Evolutionary conservation across 306 rosid species (phyloP).

Genomic region (Neltuma alba): DNA sequence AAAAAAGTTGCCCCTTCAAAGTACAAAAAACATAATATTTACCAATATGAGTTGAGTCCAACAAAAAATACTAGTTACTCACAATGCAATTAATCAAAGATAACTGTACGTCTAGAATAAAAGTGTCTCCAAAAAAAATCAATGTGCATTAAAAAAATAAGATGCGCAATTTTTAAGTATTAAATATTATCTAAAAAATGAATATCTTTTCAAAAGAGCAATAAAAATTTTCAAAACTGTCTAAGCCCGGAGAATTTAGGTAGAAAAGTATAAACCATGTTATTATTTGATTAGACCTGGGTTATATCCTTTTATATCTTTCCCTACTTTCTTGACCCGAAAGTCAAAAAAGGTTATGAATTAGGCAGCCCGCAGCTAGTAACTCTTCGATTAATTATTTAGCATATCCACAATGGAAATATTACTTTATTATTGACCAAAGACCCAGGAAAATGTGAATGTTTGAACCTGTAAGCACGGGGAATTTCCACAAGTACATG

Average conservation of each 20-base stretch:
- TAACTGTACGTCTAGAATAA: no score
- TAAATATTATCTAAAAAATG: background rate
- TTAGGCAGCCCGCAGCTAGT: constrained; percentile 11
- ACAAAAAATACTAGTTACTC: no score
- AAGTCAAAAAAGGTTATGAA: constrained; percentile 35
- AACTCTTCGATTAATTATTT: background rate
- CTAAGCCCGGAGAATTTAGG: constrained; percentile 14
- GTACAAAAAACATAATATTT: background rate
- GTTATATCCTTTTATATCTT: background rate
- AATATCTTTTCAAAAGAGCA: background rate
- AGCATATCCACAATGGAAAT: background rate
- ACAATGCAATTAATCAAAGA: no score
- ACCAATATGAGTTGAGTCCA: no score
- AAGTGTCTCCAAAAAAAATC: no score
- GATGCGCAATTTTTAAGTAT: background rate
- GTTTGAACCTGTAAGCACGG: background rate
- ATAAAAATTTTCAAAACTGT: constrained; percentile 7
- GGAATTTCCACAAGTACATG: background rate
- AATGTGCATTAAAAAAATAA: no score
- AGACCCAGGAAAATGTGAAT: background rate
- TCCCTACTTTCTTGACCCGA: constrained; percentile 13
- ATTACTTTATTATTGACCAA: constrained; percentile 2
- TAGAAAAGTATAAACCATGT: constrained; percentile 9
- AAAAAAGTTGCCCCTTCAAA: background rate
- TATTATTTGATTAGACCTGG: constrained; percentile 26